These are phyloP conservation scores for Tephrocybe sp. DNA, from an alignment of 768 basidiomycete species.

Conservation along the genomic window DNA sequence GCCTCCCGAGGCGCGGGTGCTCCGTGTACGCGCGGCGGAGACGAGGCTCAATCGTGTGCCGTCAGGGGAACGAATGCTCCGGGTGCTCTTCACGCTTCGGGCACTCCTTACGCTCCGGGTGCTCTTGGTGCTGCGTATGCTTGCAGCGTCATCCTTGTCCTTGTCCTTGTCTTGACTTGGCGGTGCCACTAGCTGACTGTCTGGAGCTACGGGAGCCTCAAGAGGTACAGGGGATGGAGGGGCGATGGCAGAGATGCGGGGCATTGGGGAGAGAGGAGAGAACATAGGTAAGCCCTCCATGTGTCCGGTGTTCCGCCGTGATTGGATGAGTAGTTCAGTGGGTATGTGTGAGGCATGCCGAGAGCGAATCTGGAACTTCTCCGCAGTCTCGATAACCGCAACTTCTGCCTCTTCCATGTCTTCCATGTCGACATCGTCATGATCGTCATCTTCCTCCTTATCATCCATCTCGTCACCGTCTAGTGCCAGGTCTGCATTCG, in stretches of 20 bases:
- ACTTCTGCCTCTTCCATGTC: constrained; percentile 23
- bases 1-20: constrained; percentile 61
- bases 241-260: constrained; percentile 9
- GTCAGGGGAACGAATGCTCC: constrained; percentile 25
- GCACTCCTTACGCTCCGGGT: constrained; percentile 33
- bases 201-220: background rate
- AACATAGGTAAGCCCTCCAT: constrained; percentile 16
- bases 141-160: constrained; percentile 37
- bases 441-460: constrained; percentile 13
- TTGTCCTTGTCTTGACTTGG: constrained; percentile 13
- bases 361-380: constrained; percentile 38
- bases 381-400: constrained; percentile 47
- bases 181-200: background rate
- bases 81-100: constrained; percentile 33
- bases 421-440: background rate
- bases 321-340: constrained; percentile 11
- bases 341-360: constrained; percentile 18
- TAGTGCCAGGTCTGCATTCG: constrained; percentile 22
- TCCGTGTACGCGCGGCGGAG: constrained; percentile 65
- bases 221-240: constrained; percentile 1
- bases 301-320: constrained; percentile 10
- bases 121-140: constrained; percentile 36
- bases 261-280: constrained; percentile 18
- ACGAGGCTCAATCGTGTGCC: constrained; percentile 38
- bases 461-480: constrained; percentile 31